These are phyloP conservation scores for Chondrostereum purpureum DNA, from an alignment of 1,284 basidiomycete species.

Conservation along the genomic window DNA sequence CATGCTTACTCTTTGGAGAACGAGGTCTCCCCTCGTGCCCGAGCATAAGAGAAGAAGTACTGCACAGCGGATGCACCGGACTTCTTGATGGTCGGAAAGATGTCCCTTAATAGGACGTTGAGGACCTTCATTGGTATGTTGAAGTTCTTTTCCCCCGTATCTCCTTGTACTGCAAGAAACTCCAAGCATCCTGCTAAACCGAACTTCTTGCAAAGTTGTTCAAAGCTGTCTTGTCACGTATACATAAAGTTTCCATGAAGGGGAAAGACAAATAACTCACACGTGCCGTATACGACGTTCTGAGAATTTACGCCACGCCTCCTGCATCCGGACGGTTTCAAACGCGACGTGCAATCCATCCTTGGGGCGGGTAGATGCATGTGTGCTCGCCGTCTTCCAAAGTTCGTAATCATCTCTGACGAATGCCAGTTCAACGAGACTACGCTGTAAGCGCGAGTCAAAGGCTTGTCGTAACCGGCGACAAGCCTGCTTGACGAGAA, in stretches of 20 bases:
- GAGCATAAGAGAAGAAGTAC: neutral
- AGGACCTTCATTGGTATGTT: neutral
- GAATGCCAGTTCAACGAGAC: neutral
- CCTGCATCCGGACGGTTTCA: neutral
- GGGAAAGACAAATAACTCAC: too few species aligned
- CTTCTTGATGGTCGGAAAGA: neutral
- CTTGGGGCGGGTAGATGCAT: neutral
- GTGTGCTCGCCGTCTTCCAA: neutral
- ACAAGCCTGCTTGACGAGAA: neutral
- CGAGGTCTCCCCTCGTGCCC: neutral
- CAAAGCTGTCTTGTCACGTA: too few species aligned
- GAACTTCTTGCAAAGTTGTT: neutral
- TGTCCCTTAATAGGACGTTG: neutral
- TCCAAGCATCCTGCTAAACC: neutral
- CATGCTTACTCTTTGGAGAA: neutral
- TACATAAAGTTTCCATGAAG: too few species aligned
- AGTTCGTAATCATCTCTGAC: neutral
- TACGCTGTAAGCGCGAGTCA: neutral
- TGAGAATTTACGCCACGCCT: neutral
- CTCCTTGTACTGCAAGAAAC: neutral
- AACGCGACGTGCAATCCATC: neutral
- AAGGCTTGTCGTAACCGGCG: neutral
- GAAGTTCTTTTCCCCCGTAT: neutral
- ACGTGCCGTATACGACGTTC: neutral
- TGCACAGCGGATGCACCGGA: neutral